A percentile compares a stretch with the other conserved stretches of the same genome.
Conservation (phyloP, 306 rosid species). For the Hylodesmum podocarpum region DNA sequence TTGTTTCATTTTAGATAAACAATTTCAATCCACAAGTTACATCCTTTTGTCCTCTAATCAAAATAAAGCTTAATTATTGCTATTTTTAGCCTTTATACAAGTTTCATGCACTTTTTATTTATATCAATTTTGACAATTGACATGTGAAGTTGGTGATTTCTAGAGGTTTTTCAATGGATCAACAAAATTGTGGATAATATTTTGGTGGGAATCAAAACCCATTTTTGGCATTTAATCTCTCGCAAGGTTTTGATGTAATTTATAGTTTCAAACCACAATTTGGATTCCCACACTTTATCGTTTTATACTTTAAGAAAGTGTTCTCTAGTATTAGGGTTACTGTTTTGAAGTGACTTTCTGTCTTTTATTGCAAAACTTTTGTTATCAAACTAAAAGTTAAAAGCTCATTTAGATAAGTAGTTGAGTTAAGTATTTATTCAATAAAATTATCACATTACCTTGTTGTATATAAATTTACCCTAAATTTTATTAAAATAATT, state of each 20-base stretch:
- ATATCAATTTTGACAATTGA: background rate
- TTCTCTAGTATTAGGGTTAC: background rate
- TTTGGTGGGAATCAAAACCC: background rate
- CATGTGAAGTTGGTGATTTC: background rate
- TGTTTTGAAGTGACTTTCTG: background rate
- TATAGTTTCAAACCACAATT: background rate
- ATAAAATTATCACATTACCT: too few species aligned
- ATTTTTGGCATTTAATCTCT: constrained; percentile 1
- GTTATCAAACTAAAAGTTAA: background rate
- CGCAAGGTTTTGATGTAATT: background rate
- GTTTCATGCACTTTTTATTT: background rate
- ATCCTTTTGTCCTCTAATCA: background rate
- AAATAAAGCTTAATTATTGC: background rate
- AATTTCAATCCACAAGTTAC: background rate
- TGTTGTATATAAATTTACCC: too few species aligned
- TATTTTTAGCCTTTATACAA: background rate
- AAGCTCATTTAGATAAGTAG: background rate
- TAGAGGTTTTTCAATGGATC: background rate
- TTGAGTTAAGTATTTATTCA: too few species aligned
- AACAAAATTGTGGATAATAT: background rate
- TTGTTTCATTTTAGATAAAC: background rate
- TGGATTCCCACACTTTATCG: background rate
- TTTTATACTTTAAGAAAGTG: too few species aligned
- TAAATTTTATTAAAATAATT: too few species aligned
- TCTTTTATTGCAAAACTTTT: background rate